A percentile compares a stretch with the other conserved stretches of the same genome.
phyloP scores from a whole-genome alignment of 2,329 filamentous ascomycete species.

The Fusarium napiforme region DNA sequence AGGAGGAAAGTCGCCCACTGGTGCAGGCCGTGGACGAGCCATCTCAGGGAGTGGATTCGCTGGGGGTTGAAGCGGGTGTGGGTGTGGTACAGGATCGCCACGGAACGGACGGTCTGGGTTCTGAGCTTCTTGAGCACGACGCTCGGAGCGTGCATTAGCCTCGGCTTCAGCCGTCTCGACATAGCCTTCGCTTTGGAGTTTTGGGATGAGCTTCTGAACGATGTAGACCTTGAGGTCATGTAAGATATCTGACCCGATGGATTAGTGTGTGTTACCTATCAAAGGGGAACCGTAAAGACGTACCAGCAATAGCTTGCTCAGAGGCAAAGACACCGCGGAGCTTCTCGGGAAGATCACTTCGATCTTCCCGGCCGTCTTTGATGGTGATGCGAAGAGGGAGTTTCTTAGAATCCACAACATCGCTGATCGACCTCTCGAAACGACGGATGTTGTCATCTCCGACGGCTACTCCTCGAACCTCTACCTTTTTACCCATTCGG shows the following conservation, averaged over 20 bases:
- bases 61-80: slow-evolving; percentile 72
- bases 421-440: slow-evolving; percentile 76
- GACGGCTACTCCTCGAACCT: slow-evolving; percentile 81
- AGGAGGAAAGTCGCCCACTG: slow-evolving; percentile 80
- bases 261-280: not conserved
- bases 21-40: slow-evolving; percentile 67
- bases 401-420: slow-evolving; percentile 74
- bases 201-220: slow-evolving; percentile 84
- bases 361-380: slow-evolving; percentile 59
- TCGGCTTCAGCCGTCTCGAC: slow-evolving; percentile 66
- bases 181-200: slow-evolving; percentile 81
- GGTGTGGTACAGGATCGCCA: slow-evolving; percentile 61
- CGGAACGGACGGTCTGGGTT: slow-evolving; percentile 48
- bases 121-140: slow-evolving; percentile 55
- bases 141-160: slow-evolving; percentile 54
- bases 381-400: slow-evolving; percentile 68
- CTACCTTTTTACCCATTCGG: slow-evolving; percentile 83
- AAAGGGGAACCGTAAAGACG: not conserved
- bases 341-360: slow-evolving; percentile 59
- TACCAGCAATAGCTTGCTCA: slow-evolving; percentile 68
- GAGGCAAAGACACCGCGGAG: slow-evolving; percentile 78
- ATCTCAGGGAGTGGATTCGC: slow-evolving; percentile 72
- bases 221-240: slow-evolving; percentile 79
- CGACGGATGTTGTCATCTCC: slow-evolving; percentile 84
- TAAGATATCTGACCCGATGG: slow-evolving; percentile 65